Evolutionary conservation across 768 basidiomycete species (phyloP), one percentile per base, ranked within the genome.

Genomic region (Hericium rajendrae): DNA sequence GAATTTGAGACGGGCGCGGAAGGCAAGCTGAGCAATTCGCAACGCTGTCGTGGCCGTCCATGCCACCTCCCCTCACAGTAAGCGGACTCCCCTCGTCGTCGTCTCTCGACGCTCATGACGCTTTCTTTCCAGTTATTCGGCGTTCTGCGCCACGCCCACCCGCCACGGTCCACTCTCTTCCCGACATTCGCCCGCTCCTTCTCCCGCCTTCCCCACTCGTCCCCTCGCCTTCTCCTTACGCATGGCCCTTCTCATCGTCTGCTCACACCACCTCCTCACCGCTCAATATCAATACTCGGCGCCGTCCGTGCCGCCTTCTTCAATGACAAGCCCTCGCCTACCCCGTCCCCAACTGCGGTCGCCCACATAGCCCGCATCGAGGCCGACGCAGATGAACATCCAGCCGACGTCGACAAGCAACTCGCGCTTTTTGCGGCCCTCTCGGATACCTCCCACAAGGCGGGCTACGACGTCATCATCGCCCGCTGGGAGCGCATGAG

Each of bases 401-500:
- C 88, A 0, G 73, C 84, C 60, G 83, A 91, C 71, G 70, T 87
- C 20, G 62, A 72, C 20, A 87, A 84, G 63, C 91, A 93, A 65
- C 68, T 92, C 56, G 75, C 81, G 2, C 72, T 91, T 13, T 86
- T 83, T 67, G 78, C 80, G 22, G 89, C 85, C 16, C 72, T 93
- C 28, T 63, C 79, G 20, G 80, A 80, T 0, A 86, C 86, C 0
- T 80, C 82, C 53, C 73, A 85, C 38, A 82, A 79, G 56, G 77
- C 83, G 12, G 89, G 82, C 0, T 85, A 85, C 68, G 84, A 90
- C 58, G 72, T 87, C 22, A 72, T 91, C 56, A 81, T 90, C 57
- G 82, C 74, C 65, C 81, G 89, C 56, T 93, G 91, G 90, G 90
- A 93, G 67, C 77, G 84, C 62, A 83, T 85, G 78, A 81, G 80